phyloP scores from a whole-genome alignment of 352 stramenopile genomes.

The Globisporangium barbulae region DNA sequence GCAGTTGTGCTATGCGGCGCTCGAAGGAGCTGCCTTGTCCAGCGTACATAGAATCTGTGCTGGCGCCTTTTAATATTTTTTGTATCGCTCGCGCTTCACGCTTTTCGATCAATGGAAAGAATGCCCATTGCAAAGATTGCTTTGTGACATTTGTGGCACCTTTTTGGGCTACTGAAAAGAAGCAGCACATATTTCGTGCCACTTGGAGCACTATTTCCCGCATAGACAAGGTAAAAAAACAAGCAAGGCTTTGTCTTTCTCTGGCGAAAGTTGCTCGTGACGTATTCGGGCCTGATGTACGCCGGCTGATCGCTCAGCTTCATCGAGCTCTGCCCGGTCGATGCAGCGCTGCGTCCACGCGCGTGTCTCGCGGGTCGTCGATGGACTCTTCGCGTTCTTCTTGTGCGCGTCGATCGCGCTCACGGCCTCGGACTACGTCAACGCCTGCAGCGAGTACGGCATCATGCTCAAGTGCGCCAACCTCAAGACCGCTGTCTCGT shows the following conservation, averaged over 20 bases:
- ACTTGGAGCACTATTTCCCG: too few relatives aligned
- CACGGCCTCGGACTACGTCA: slow-evolving; percentile 24
- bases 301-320: too few relatives aligned
- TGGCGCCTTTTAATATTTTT: too few relatives aligned
- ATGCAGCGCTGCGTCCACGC: too few relatives aligned
- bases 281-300: too few relatives aligned
- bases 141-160: background rate
- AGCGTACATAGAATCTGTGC: background rate
- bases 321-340: too few relatives aligned
- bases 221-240: too few relatives aligned
- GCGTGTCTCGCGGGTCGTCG: slow-evolving; percentile 20
- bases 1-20: too few relatives aligned
- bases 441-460: slow-evolving; percentile 30
- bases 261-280: too few relatives aligned
- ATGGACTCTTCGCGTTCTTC: slow-evolving; percentile 26
- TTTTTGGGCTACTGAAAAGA: background rate
- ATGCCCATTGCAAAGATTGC: background rate
- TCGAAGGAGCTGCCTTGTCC: background rate
- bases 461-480: slow-evolving; percentile 36
- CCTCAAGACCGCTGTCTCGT: slow-evolving; percentile 30
- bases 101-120: background rate
- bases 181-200: too few relatives aligned
- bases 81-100: background rate
- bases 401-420: slow-evolving; percentile 27
- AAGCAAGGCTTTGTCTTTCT: too few relatives aligned